These are phyloP conservation scores for Rhynchospora breviuscula DNA, from an alignment of 176 grass and related monocot genomes.

Conservation along the genomic window DNA sequence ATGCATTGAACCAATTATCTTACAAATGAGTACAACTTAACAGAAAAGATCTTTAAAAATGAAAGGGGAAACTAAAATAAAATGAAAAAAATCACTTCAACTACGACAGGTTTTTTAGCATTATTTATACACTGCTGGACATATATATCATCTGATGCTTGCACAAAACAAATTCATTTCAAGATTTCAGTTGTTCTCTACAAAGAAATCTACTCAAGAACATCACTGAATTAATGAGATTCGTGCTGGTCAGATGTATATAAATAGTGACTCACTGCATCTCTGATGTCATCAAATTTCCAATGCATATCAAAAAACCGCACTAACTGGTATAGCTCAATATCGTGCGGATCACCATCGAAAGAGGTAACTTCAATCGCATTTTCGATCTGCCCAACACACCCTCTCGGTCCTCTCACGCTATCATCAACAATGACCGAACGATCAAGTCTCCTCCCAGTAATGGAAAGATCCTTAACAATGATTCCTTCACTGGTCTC, in stretches of 20 bases:
- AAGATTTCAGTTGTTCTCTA: neutral
- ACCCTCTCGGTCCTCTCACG: neutral
- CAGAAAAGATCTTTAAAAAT: neutral
- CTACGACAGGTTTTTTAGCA: neutral
- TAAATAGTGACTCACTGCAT: neutral
- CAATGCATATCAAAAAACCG: constrained; percentile 6
- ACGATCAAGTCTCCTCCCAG: constrained; percentile 11
- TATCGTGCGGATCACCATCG: neutral
- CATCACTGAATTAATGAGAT: neutral
- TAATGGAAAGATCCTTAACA: constrained; percentile 16
- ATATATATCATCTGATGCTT: constrained; percentile 3
- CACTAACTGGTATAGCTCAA: neutral
- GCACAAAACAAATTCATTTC: neutral
- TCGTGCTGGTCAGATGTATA: neutral
- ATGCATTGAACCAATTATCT: neutral
- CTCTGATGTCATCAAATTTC: neutral
- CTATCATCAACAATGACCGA: constrained; percentile 16
- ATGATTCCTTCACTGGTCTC: neutral
- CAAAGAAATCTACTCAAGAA: neutral
- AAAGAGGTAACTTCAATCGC: constrained; percentile 7
- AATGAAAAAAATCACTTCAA: neutral
- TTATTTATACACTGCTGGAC: neutral
- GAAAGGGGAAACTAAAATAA: neutral
- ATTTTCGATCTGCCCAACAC: neutral
- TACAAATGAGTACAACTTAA: neutral